These are phyloP conservation scores for Poterioochromonas sp. DNA, from an alignment of 352 stramenopile genomes.

Conservation along the genomic window DNA sequence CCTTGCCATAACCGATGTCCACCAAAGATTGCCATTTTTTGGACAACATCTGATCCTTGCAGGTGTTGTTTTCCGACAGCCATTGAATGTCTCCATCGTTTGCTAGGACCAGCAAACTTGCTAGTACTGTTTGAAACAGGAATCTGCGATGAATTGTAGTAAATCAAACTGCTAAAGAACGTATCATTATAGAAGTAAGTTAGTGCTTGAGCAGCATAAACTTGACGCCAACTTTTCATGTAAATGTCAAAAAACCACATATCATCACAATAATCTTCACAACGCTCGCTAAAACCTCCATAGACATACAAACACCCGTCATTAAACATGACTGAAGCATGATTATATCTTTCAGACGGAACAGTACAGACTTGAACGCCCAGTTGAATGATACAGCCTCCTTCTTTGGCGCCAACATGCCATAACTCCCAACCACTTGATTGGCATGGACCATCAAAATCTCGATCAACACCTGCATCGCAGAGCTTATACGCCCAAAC, in stretches of 20 bases:
- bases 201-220: slow-evolving; percentile 29
- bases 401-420: slow-evolving; percentile 69
- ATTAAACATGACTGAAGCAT: slow-evolving; percentile 71
- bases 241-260: slow-evolving; percentile 84
- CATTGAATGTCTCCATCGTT: slow-evolving; percentile 81
- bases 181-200: not conserved
- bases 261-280: slow-evolving; percentile 89
- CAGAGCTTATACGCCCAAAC: slow-evolving; percentile 87
- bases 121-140: slow-evolving; percentile 60
- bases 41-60: not conserved
- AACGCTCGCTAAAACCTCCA: slow-evolving; percentile 78
- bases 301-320: slow-evolving; percentile 81
- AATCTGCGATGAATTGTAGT: slow-evolving; percentile 37
- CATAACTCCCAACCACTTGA: slow-evolving; percentile 69
- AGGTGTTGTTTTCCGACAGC: slow-evolving; percentile 46
- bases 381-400: slow-evolving; percentile 72
- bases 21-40: slow-evolving; percentile 73
- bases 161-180: slow-evolving; percentile 43
- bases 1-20: slow-evolving; percentile 88
- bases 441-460: slow-evolving; percentile 67
- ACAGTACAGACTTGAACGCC: slow-evolving; percentile 52
- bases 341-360: slow-evolving; percentile 71
- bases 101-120: slow-evolving; percentile 63
- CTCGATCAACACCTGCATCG: slow-evolving; percentile 53
- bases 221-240: slow-evolving; percentile 4